Percentiles rank a stretch among this genome's conserved stretches.
Conservation (phyloP, 2,329 filamentous ascomycete species). For the Monilinia fructicola region DNA sequence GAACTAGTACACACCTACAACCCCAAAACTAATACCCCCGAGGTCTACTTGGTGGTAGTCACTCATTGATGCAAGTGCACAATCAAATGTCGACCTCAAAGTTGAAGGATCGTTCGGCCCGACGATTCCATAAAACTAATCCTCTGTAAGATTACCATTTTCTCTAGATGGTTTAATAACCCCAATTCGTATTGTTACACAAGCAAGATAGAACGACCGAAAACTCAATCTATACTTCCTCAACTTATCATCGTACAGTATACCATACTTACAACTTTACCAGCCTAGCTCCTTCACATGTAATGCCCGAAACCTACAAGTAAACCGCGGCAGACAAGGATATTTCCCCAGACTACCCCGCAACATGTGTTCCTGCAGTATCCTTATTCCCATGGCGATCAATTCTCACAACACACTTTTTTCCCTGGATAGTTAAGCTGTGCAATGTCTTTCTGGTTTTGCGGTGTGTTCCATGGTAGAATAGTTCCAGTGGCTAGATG, state of each 20-base stretch:
- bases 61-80: background rate
- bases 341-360: slow-evolving; percentile 9
- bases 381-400: background rate
- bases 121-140: background rate
- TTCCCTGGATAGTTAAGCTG: background rate
- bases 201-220: background rate
- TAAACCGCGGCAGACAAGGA: slow-evolving; percentile 11
- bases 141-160: background rate
- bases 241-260: background rate
- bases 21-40: no score
- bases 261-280: background rate
- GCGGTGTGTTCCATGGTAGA: no score
- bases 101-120: background rate
- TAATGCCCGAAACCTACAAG: background rate
- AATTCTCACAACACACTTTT: background rate
- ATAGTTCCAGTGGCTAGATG: background rate
- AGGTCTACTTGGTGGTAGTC: no score
- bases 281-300: background rate
- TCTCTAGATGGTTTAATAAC: background rate
- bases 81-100: background rate
- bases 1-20: no score
- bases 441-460: background rate
- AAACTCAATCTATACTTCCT: background rate
- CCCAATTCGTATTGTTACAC: background rate
- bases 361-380: slow-evolving; percentile 12